A percentile compares a stretch with the other conserved stretches of the same genome.
Evolutionary conservation across 2,329 filamentous ascomycete genomes (phyloP).

Genomic region (Stagonosporopsis chrysanthemi): DNA sequence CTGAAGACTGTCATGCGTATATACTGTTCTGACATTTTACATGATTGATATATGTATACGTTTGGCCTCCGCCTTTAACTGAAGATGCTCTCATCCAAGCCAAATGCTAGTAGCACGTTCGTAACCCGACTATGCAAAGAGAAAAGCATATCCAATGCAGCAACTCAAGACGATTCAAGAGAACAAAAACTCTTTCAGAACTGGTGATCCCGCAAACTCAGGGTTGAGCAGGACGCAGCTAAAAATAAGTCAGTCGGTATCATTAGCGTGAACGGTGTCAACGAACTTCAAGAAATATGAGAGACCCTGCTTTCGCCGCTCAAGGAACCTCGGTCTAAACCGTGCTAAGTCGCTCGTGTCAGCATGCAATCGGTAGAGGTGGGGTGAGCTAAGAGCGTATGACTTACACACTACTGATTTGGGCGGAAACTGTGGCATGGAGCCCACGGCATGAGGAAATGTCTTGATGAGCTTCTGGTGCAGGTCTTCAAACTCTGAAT

Average conservation of each 20-base stretch:
- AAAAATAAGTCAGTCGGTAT: constrained; percentile 37
- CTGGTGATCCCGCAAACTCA: constrained; percentile 89
- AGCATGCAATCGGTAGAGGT: constrained; percentile 25
- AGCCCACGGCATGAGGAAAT: constrained; percentile 83
- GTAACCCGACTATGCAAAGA: not conserved
- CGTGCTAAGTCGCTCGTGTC: constrained; percentile 53
- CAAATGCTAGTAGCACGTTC: not conserved
- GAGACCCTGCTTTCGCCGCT: constrained; percentile 80
- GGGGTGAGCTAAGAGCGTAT: constrained; percentile 23
- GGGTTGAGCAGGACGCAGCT: constrained; percentile 93
- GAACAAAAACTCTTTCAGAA: constrained; percentile 91
- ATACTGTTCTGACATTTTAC: constrained; percentile 1
- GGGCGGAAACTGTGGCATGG: constrained; percentile 88
- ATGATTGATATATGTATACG: constrained; percentile 5
- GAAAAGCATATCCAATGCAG: not conserved
- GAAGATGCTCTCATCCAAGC: not conserved
- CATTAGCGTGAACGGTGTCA: constrained; percentile 28
- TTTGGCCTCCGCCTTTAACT: not conserved
- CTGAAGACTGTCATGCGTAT: not conserved
- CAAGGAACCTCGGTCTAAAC: constrained; percentile 84
- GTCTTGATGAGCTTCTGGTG: constrained; percentile 75
- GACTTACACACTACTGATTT: constrained; percentile 85
- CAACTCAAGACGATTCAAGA: constrained; percentile 39
- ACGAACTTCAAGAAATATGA: constrained; percentile 90
- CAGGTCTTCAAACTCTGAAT: constrained; percentile 92